Base-by-base conservation (phyloP, 2,329 filamentous ascomycete genomes). In the Clonostachys rhizophaga region DNA sequence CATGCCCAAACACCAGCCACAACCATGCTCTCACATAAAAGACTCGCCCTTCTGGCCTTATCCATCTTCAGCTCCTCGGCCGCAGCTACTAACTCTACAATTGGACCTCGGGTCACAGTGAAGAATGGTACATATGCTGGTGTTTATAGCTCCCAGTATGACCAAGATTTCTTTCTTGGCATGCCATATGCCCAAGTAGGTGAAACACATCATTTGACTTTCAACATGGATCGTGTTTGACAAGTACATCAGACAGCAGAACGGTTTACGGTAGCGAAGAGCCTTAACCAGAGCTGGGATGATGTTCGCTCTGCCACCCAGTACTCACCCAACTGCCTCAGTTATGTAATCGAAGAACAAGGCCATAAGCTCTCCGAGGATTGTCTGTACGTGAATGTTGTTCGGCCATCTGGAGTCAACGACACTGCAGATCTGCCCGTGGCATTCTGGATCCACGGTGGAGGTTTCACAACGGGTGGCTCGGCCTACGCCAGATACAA, bases 141-240 rank as follows among this genome's bases (percentile, higher is more conserved):
- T 84, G 6, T 72, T 88, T 49, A 86, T 83, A 69, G 71, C 63
- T 24, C 65, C 63, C 37, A 84, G 87, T 62, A 82, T 87, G 5
- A 40, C 16, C 43, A 43, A 34, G 74, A 79, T 50, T 64, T 70
- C 50, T 79, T 78, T 55, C 58, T 77, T 5, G 74, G 73, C 6
- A 71, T 83, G 3, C 79, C 78, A 0, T 83, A 75, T 56, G 79
- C 78, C 5, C 72, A 76, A 51, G 24, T 30, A 30, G 24, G 24
- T 30, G 24, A 9, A 30, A 8, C 24, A 30, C 9, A 30, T 10
- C 24, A 30, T 30, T 30, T 30, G 24, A 30, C 24, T 10, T 30
- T 4, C 24, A 30, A 1, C 24, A 10, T 30, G 24, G 9, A 10
- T 30, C 10, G 8, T 3, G 9, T 30, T 30, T 30, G 9, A 30